Evolutionary conservation across 78 protist species (phyloP), one percentile per base, ranked within the genome.

Genomic region (Chrysochromulina parva): DNA sequence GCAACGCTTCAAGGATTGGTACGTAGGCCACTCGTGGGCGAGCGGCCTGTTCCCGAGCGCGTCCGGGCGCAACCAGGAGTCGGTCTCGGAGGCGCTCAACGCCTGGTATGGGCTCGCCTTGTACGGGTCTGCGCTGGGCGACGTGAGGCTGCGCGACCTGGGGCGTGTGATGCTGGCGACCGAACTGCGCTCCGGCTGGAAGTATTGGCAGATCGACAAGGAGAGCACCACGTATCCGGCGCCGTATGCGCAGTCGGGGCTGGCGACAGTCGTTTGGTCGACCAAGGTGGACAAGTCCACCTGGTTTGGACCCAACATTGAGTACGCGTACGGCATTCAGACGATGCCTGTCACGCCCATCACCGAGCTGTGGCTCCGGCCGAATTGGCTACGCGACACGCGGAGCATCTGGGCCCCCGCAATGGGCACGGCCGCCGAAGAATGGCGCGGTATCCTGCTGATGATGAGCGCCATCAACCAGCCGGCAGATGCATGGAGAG

Each of bases 1-100:
- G 24, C 3, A 1, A 38, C 69, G 93, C 11, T 85, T 84, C 67
- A 73, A 73, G 80, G 91, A 89, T 26, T n/a, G 28, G 66, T 89
- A 10, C 26, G 82, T 59, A 3, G 28, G 58, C 38, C 55, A 69
- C 91, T 48, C 66, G 26, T 89, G 85, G 88, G 91, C 91, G 20
- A 9, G 19, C 52, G 91, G 91, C 52, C 0, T 52, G 24, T 19
- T 73, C 24, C 47, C 62, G 28, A 22, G 7, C 66, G 28, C 28
- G 54, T 1, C 9, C n/a, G 48, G 57, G 24, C 55, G 85, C 66
- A 53, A 80, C 58, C 88, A 74, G 91, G 69, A 89, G 69, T 73
- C 87, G 2, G 14, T 28, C 24, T 9, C 50, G 10, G 91, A 89
- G 69, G 85, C 91, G 19, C 24, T 89, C 55, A 89, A 89, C 53